Percentiles rank a stretch among this genome's conserved stretches.
Conservation (phyloP, 768 basidiomycete genomes). For the Lentinula sp. region DNA sequence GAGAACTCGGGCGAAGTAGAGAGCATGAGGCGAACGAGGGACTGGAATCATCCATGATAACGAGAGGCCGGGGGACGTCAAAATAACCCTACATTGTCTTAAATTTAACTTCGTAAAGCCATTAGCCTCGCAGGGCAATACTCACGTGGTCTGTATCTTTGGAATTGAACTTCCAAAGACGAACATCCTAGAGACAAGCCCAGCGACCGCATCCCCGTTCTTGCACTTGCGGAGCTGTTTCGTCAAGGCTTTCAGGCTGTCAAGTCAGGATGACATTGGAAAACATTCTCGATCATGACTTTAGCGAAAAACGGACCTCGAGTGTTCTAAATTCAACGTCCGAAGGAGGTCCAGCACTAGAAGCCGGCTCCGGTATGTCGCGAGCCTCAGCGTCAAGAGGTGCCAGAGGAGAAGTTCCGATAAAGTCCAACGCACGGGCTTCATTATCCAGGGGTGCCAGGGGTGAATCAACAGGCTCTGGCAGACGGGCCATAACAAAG, state of each 20-base stretch:
- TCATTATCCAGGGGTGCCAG: background rate
- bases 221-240: background rate
- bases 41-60: background rate
- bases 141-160: background rate
- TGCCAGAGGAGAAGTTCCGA: background rate
- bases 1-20: background rate
- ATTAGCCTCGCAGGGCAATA: background rate
- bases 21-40: background rate
- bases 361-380: background rate
- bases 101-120: background rate
- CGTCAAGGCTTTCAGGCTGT: background rate
- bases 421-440: background rate
- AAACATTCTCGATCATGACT: background rate
- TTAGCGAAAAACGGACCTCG: background rate
- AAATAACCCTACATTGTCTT: background rate
- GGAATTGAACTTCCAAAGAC: background rate
- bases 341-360: no score
- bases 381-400: background rate
- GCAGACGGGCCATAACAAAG: background rate
- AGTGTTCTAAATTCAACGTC: background rate
- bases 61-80: background rate
- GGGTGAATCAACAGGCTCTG: conserved; percentile 3
- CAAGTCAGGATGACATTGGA: background rate
- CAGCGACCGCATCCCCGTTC: conserved; percentile 2
- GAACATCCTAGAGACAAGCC: background rate